phyloP scores from a whole-genome alignment of 495 filamentous ascomycete genomes.

The Geopyxis carbonaria region DNA sequence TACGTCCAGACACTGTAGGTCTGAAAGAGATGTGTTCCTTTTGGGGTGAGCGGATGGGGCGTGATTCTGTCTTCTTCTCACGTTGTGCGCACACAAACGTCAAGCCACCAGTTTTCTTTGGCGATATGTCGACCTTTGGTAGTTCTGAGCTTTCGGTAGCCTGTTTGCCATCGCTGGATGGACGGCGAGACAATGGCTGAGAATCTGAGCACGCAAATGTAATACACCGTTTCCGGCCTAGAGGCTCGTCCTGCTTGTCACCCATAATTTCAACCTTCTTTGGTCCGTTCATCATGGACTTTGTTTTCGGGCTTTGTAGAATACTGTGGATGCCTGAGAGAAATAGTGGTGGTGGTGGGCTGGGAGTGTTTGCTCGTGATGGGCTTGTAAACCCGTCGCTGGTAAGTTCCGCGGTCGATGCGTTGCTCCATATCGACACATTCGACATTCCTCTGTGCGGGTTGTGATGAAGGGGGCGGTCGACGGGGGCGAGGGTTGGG shows the following conservation, averaged over 20 bases:
- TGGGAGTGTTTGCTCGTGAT: slow-evolving; percentile 70
- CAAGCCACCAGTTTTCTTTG: slow-evolving; percentile 16
- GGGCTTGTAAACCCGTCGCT: slow-evolving; percentile 89
- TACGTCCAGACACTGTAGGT: too few species aligned
- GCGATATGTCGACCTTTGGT: slow-evolving; percentile 1
- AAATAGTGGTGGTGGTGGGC: slow-evolving; percentile 46
- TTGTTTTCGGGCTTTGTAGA: slow-evolving; percentile 9
- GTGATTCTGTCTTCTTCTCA: slow-evolving; percentile 5
- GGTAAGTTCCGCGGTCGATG: slow-evolving; percentile 73
- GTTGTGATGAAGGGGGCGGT: slow-evolving; percentile 18
- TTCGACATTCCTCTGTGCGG: slow-evolving; percentile 26
- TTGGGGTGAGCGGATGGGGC: slow-evolving; percentile 2
- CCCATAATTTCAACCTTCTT: slow-evolving; percentile 15
- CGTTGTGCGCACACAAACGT: slow-evolving; percentile 23
- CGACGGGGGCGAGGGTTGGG: slow-evolving; percentile 35
- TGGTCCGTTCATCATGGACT: slow-evolving; percentile 12
- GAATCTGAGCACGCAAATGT: slow-evolving; percentile 61
- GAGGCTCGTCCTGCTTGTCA: slow-evolving; percentile 29
- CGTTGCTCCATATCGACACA: slow-evolving; percentile 52
- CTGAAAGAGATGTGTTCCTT: background rate
- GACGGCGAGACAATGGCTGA: background rate
- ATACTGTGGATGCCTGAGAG: slow-evolving; percentile 16
- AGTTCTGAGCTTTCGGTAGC: slow-evolving; percentile 2
- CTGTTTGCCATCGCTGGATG: slow-evolving; percentile 1
- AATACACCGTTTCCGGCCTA: slow-evolving; percentile 72